A percentile compares a stretch with the other conserved stretches of the same genome.
phyloP scores from a whole-genome alignment of 148 eudicot genomes.

The Camellia sinensis region DNA sequence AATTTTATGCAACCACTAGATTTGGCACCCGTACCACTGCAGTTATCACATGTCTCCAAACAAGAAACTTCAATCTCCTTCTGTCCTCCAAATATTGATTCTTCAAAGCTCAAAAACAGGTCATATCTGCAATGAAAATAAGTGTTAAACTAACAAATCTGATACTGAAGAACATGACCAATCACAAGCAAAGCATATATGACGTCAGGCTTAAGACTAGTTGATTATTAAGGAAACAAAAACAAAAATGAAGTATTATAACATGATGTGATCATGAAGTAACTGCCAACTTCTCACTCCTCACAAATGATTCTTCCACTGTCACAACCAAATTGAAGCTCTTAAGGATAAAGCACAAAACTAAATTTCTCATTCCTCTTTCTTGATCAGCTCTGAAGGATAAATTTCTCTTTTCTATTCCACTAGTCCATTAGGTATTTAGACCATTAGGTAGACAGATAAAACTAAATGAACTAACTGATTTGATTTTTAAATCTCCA shows the following conservation, averaged over 20 bases:
- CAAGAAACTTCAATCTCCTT: constrained; percentile 58
- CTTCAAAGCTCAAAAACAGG: constrained; percentile 75
- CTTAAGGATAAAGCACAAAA: too few species aligned
- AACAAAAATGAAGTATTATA: background rate
- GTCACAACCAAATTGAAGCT: too few species aligned
- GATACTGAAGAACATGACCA: background rate
- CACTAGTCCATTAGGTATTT: too few species aligned
- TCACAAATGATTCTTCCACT: too few species aligned
- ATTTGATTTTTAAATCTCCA: too few species aligned
- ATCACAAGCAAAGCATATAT: background rate
- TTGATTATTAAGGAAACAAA: background rate
- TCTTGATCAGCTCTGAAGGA: too few species aligned
- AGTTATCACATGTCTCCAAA: constrained; percentile 60
- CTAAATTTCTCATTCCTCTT: too few species aligned
- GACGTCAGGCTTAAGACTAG: background rate
- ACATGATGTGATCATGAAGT: too few species aligned
- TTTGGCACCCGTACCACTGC: constrained; percentile 90
- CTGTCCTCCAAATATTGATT: constrained; percentile 77
- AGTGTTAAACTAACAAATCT: background rate
- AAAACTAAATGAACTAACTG: too few species aligned
- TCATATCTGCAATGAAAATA: constrained; percentile 45
- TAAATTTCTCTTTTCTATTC: too few species aligned
- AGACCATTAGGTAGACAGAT: too few species aligned
- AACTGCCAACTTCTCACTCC: too few species aligned
- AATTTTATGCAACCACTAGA: constrained; percentile 48